phyloP scores from a whole-genome alignment of 257 asterid species.

The Solanum sejunctum region DNA sequence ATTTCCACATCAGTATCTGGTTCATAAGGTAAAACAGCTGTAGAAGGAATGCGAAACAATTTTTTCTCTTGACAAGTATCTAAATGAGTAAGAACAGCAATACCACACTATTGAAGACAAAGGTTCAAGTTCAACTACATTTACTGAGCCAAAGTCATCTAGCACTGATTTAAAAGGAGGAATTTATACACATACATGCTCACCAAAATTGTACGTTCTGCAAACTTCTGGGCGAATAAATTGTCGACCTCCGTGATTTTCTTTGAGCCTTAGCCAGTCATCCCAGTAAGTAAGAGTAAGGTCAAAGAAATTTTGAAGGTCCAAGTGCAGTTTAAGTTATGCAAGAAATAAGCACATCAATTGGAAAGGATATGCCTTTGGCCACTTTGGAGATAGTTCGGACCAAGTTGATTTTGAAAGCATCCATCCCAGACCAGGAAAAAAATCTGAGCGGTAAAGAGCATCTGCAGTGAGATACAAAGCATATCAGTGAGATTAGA shows the following conservation, averaged over 20 bases:
- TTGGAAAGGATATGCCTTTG: constrained; percentile 94
- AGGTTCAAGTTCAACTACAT: background rate
- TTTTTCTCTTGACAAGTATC: background rate
- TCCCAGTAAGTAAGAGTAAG: constrained; percentile 85
- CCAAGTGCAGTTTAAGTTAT: background rate
- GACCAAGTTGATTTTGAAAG: constrained; percentile 84
- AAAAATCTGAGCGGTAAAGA: constrained; percentile 93
- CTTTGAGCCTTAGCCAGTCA: constrained; percentile 94
- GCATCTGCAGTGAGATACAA: constrained; percentile 50
- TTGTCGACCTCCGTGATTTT: constrained; percentile 81
- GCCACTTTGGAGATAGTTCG: constrained; percentile 99
- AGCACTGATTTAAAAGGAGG: background rate
- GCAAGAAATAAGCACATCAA: background rate
- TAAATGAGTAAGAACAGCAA: background rate
- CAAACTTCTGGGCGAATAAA: constrained; percentile 99
- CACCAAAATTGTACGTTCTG: constrained; percentile 95
- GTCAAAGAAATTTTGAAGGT: constrained; percentile 61
- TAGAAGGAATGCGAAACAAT: background rate
- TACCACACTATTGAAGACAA: background rate
- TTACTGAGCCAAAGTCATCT: background rate
- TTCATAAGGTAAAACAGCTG: background rate
- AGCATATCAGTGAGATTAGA: constrained; percentile 2
- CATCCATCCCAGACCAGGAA: constrained; percentile 99
- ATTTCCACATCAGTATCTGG: background rate
- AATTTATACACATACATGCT: constrained; percentile 57